A percentile compares a stretch with the other conserved stretches of the same genome.
phyloP scores from a whole-genome alignment of 2,329 filamentous ascomycete genomes.

The Colletotrichum zoysiae region DNA sequence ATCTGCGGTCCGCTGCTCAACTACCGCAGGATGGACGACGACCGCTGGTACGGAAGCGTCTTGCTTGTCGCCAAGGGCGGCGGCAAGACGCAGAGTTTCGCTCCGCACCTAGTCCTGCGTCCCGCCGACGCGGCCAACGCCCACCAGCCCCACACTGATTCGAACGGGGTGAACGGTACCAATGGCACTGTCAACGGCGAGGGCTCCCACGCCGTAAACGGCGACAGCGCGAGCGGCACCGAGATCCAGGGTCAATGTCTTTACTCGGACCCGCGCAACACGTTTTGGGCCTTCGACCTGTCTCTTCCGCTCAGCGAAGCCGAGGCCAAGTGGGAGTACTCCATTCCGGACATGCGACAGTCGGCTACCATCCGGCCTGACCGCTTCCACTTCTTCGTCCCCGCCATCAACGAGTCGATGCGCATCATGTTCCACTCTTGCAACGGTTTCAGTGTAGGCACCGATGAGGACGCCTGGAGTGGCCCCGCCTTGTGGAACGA shows the following conservation, averaged over 20 bases:
- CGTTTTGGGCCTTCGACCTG: slow-evolving; percentile 94
- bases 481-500: slow-evolving; percentile 97
- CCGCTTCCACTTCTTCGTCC: slow-evolving; percentile 84
- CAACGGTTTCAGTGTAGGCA: slow-evolving; percentile 94
- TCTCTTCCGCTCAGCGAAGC: slow-evolving; percentile 77
- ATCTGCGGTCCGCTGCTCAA: slow-evolving; percentile 82
- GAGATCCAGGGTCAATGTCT: slow-evolving; percentile 68
- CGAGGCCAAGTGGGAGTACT: slow-evolving; percentile 85
- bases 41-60: slow-evolving; percentile 85
- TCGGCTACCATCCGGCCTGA: slow-evolving; percentile 67
- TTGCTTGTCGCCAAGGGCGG: slow-evolving; percentile 84
- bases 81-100: slow-evolving; percentile 66
- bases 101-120: slow-evolving; percentile 71
- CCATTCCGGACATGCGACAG: slow-evolving; percentile 75
- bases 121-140: slow-evolving; percentile 52
- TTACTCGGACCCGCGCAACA: slow-evolving; percentile 76
- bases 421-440: slow-evolving; percentile 99
- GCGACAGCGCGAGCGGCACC: slow-evolving; percentile 23
- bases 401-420: slow-evolving; percentile 87
- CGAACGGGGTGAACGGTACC: slow-evolving; percentile 48
- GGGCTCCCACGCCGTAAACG: slow-evolving; percentile 47
- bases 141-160: slow-evolving; percentile 38
- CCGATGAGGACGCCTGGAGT: slow-evolving; percentile 86
- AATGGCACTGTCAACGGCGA: slow-evolving; percentile 50
- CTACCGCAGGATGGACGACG: slow-evolving; percentile 78